Conservation (phyloP, 2,329 filamentous ascomycete species). For the Cercospora zeae-maydis region DNA sequence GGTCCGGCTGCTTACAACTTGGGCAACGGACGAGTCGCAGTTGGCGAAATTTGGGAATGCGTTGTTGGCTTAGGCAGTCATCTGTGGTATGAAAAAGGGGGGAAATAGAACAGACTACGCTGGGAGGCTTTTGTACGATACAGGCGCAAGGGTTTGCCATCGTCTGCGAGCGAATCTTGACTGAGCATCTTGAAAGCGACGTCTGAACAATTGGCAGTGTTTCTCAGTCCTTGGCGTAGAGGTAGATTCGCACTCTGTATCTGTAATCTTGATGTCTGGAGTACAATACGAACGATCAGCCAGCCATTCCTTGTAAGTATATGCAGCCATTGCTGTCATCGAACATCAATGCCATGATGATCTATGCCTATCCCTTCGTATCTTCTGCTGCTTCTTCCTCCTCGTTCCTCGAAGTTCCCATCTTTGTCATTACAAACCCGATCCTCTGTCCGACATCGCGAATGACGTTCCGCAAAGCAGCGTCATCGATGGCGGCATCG, state of each 20-base stretch:
- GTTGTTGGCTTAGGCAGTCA: neutral
- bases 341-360: neutral
- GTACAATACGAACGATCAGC: neutral
- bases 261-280: neutral
- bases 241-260: neutral
- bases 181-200: neutral
- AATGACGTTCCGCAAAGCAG: slow-evolving; percentile 49
- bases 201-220: no score
- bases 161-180: neutral
- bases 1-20: slow-evolving; percentile 2
- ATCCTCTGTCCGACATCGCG: slow-evolving; percentile 46
- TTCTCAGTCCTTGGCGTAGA: neutral
- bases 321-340: neutral
- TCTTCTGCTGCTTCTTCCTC: neutral
- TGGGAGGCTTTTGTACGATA: neutral
- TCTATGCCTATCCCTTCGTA: neutral
- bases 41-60: slow-evolving; percentile 5
- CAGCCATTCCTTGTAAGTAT: neutral
- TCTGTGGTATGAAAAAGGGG: no score
- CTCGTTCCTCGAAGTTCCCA: slow-evolving; percentile 17
- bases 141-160: neutral
- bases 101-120: neutral
- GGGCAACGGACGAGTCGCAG: slow-evolving; percentile 6
- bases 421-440: slow-evolving; percentile 51
- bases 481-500: slow-evolving; percentile 47